Evolutionary conservation across 257 asterid species (phyloP).

Genomic region (Solanum neorickii): DNA sequence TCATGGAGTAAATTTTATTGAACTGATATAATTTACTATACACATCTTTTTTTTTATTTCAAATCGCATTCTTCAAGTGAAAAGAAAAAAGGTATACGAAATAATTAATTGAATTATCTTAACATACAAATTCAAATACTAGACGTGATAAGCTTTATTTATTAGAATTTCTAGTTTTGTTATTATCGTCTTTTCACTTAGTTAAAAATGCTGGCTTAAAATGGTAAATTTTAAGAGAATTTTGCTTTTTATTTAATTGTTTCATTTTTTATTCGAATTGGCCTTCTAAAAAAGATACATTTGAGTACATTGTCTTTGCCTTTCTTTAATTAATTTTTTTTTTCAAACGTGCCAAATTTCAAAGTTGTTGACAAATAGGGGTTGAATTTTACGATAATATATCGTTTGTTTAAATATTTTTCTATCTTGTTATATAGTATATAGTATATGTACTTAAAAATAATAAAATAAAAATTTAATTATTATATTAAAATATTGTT

Average conservation of each 20-base stretch:
- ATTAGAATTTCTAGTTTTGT: no score
- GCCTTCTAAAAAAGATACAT: not conserved
- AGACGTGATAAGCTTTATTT: no score
- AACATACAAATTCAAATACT: no score
- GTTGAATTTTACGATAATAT: not conserved
- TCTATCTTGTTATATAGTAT: rapidly evolving
- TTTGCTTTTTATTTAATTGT: not conserved
- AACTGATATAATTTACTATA: no score
- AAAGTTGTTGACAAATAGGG: not conserved
- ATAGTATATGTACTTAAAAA: rapidly evolving
- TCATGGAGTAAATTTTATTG: no score
- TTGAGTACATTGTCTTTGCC: not conserved
- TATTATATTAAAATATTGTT: not conserved
- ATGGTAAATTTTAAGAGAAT: not conserved
- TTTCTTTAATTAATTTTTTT: not conserved
- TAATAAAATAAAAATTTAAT: rapidly evolving
- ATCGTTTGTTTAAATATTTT: not conserved
- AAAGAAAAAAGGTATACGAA: no score
- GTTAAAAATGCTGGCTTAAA: not conserved
- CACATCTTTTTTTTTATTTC: no score
- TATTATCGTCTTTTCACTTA: no score
- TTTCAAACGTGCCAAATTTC: not conserved
- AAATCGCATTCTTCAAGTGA: no score
- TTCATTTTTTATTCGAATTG: not conserved
- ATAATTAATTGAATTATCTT: no score